Base-by-base conservation (phyloP, 805 yeast genomes). In the Ogataea ramenticola region DNA sequence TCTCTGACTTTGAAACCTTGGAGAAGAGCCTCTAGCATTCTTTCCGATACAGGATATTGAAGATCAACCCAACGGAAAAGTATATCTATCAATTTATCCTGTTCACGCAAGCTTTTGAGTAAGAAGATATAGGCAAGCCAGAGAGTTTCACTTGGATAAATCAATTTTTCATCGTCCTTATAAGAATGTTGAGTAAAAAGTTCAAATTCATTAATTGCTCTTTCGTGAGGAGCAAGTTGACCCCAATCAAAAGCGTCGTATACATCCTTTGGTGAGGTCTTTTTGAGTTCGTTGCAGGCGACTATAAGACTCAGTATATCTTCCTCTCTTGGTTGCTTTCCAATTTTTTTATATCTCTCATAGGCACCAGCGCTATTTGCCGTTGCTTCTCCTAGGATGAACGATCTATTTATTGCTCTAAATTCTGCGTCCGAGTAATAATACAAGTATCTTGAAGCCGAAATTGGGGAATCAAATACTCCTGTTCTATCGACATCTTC, bases 181-280 rank as follows among this genome's bases (percentile, higher is more conserved):
- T 46, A 47, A 0, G 64, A 51, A n/a, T 60, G 70, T 35, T 73
- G 62, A 1, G 69, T 66, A 51, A 61, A 57, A 24, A 48, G 48
- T 45, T 75, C 70, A 58, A 82, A 75, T 55, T 82, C 86, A 33
- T 66, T 70, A 2, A 79, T 67, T 0, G 85, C 80, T 22, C 79
- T 66, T 50, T 81, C 86, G 1, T 82, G 66, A 0, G 89, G 85
- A 42, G 62, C 73, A 34, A 68, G 41, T 1, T 62, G 61, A 10
- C 66, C 77, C 86, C 86, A 81, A 16, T 46, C 43, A 5, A 49
- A 36, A 1, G 39, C 16, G 8, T 49, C 43, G 37, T 50, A 45
- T 2, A 12, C 29, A 1, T 34, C 24, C 17, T 4, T 8, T 43
- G 52, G 10, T 20, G 19, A 20, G 3, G 17, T 15, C 4, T 7